phyloP scores from a whole-genome alignment of 2,329 filamentous ascomycete species.

The Erysiphe pulchra region DNA sequence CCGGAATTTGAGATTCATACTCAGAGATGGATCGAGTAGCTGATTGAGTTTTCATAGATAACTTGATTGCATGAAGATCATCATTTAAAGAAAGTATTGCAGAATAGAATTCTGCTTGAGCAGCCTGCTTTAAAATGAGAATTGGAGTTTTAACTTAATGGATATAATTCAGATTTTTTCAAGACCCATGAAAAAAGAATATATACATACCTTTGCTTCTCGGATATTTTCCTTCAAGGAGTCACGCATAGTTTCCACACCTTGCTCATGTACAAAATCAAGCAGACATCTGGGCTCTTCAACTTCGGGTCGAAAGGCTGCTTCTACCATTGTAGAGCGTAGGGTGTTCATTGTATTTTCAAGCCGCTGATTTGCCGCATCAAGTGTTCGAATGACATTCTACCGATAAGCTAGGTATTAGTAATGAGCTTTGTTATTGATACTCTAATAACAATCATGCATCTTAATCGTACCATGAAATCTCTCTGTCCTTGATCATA shows the following conservation, averaged over 20 bases:
- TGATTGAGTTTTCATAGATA: constrained; percentile 15
- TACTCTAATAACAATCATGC: too few species aligned
- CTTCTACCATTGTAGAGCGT: constrained; percentile 35
- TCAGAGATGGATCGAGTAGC: constrained; percentile 6
- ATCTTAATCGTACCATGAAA: constrained; percentile 18
- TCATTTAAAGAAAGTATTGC: constrained; percentile 43
- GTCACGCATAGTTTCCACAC: constrained; percentile 37
- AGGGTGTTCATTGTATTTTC: constrained; percentile 40
- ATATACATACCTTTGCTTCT: constrained; percentile 30
- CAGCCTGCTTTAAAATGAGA: constrained; percentile 18
- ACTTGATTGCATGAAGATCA: constrained; percentile 39
- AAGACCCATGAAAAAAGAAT: background rate
- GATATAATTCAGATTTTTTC: background rate
- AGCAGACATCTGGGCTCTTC: constrained; percentile 37
- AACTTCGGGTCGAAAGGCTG: constrained; percentile 30
- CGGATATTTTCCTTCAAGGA: constrained; percentile 45
- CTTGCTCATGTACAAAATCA: constrained; percentile 52
- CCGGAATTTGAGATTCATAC: constrained; percentile 16
- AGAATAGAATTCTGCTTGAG: constrained; percentile 48
- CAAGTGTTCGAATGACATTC: constrained; percentile 35
- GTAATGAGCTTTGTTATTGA: background rate
- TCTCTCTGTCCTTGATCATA: constrained; percentile 32
- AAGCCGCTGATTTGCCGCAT: constrained; percentile 37
- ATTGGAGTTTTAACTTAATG: background rate
- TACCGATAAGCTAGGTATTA: constrained; percentile 5